Evolutionary conservation across 805 yeast species (phyloP).

Genomic region (Candida stauntonica): DNA sequence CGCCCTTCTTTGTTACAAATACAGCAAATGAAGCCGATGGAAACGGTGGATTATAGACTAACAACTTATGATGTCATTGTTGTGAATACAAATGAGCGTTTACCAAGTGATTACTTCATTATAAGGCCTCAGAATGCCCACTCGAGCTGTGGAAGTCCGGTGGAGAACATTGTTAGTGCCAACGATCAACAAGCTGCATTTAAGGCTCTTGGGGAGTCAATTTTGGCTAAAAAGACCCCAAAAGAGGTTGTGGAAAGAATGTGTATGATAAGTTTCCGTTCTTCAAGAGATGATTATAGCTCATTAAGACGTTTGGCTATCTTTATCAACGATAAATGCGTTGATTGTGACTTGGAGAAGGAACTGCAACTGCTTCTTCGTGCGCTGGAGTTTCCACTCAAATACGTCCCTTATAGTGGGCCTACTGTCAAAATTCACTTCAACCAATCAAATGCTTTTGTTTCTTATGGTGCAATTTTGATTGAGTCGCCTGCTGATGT

Average conservation of each 20-base stretch:
- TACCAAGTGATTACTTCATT: not conserved
- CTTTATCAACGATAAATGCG: not conserved
- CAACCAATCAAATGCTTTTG: not conserved
- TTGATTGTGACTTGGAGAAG: constrained; percentile 1
- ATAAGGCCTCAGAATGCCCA: not conserved
- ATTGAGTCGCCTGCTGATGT: constrained; percentile 1
- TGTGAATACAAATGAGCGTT: not conserved
- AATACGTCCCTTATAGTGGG: not conserved
- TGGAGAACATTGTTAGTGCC: not conserved
- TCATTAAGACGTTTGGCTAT: not conserved
- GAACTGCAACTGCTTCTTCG: not conserved
- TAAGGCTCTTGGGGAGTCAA: constrained; percentile 1
- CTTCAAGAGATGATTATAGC: not conserved
- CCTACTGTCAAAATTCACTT: not conserved
- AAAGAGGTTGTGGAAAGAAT: constrained; percentile 2
- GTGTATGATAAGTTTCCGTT: not conserved
- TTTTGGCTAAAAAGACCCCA: not conserved
- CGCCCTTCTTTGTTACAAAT: not conserved
- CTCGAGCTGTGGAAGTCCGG: not conserved
- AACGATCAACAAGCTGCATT: not conserved
- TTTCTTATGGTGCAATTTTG: not conserved
- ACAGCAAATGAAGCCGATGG: too few species aligned
- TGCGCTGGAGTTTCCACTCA: constrained; percentile 4
- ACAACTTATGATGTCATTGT: not conserved
- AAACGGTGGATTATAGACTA: constrained; percentile 1